These are phyloP conservation scores for Bryopsis sp. DNA, from an alignment of 139 green algal species.

Conservation along the genomic window DNA sequence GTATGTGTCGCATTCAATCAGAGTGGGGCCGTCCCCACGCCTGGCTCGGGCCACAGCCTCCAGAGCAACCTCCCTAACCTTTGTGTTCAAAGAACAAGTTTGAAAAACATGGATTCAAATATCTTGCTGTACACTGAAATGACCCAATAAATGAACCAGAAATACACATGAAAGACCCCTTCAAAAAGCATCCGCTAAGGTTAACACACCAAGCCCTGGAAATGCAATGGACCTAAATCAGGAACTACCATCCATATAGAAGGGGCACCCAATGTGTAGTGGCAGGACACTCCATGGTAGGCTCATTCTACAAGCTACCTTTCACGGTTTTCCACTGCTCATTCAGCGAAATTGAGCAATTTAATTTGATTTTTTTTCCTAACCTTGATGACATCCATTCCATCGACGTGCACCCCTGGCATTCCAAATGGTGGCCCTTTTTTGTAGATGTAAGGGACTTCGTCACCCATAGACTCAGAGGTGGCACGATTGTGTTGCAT, in stretches of 20 bases:
- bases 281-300: too few species aligned
- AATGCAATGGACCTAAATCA: neutral
- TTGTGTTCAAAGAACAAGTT: conserved; percentile 6
- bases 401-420: conserved; percentile 90
- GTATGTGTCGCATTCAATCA: conserved; percentile 98
- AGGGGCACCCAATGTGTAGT: too few species aligned
- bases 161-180: neutral
- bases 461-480: conserved; percentile 46
- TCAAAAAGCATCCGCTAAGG: too few species aligned
- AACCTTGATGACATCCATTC: conserved; percentile 97
- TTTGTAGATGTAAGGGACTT: conserved; percentile 92
- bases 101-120: neutral
- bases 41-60: conserved; percentile 84
- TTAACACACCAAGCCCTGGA: neutral
- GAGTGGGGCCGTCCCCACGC: conserved; percentile 84
- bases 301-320: too few species aligned
- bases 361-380: too few species aligned
- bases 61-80: conserved; percentile 75
- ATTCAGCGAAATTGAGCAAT: too few species aligned
- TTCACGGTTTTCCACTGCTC: too few species aligned
- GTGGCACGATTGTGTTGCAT: conserved; percentile 89
- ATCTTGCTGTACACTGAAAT: neutral
- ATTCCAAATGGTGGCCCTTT: conserved; percentile 96
- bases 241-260: too few species aligned
- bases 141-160: neutral